Evolutionary conservation across 2,329 filamentous ascomycete genomes (phyloP).

Genomic region (Orbilia blumenaviensis): DNA sequence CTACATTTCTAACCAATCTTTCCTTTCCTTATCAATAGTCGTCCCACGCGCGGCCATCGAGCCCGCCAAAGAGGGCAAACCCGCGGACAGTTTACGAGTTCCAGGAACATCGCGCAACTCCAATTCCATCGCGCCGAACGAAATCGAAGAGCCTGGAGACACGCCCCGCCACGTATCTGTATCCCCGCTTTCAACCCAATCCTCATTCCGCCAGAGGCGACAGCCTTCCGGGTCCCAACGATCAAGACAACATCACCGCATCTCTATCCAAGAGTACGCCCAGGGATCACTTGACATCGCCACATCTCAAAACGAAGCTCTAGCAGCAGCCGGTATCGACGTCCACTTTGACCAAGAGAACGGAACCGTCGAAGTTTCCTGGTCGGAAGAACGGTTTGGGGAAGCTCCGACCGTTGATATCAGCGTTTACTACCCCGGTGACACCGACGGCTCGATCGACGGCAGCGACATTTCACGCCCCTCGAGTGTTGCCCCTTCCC

Average conservation of each 20-base stretch:
- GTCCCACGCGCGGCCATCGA: constrained; percentile 47
- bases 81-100: constrained; percentile 30
- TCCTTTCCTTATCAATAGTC: constrained; percentile 33
- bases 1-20: constrained; percentile 28
- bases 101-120: constrained; percentile 24
- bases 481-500: constrained; percentile 19
- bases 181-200: constrained; percentile 11
- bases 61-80: constrained; percentile 33
- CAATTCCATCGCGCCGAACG: constrained; percentile 43
- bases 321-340: constrained; percentile 41
- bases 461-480: constrained; percentile 35
- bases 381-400: constrained; percentile 48
- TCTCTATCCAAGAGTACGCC: constrained; percentile 41
- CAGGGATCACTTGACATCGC: background rate
- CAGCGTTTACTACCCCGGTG: constrained; percentile 48
- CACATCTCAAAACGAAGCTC: constrained; percentile 21
- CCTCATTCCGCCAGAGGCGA: constrained; percentile 23
- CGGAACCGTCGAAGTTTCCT: constrained; percentile 53
- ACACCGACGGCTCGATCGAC: constrained; percentile 34
- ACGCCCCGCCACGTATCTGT: constrained; percentile 3
- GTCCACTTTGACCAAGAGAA: constrained; percentile 53
- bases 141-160: constrained; percentile 50
- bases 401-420: constrained; percentile 52
- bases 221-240: constrained; percentile 26
- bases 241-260: constrained; percentile 11